Conservation (phyloP, 164 flowering plant species). For the Santalum album region DNA sequence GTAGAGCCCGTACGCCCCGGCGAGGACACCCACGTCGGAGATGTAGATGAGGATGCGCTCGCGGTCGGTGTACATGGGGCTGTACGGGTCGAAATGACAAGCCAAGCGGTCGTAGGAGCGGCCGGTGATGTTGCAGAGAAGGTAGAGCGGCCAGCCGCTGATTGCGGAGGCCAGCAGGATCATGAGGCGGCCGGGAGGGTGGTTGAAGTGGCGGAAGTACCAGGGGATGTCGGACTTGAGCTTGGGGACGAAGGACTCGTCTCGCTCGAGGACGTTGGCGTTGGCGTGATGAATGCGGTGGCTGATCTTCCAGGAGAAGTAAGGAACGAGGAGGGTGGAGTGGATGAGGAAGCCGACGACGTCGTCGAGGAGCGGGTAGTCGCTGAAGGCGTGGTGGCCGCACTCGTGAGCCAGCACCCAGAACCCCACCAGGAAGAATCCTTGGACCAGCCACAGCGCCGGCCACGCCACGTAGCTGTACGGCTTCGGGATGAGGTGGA, state of each 20-base stretch:
- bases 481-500: neutral
- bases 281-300: slow-evolving; percentile 3
- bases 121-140: neutral
- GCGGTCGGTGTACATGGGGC: neutral
- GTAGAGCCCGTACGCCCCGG: neutral
- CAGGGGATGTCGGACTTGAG: neutral
- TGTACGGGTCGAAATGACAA: neutral
- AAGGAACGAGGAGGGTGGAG: slow-evolving; percentile 3
- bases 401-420: slow-evolving; percentile 1
- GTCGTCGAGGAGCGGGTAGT: neutral
- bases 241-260: slow-evolving; percentile 1
- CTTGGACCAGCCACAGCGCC: neutral
- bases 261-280: neutral
- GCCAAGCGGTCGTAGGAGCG: neutral
- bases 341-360: slow-evolving; percentile 3
- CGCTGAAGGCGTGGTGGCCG: slow-evolving; percentile 7
- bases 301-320: slow-evolving; percentile 5
- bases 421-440: neutral
- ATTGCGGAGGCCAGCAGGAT: neutral
- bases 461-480: neutral
- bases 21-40: neutral
- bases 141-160: slow-evolving; percentile 1
- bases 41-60: neutral
- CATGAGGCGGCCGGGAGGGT: neutral
- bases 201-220: neutral